A percentile compares a stretch with the other conserved stretches of the same genome.
Evolutionary conservation across 2,329 filamentous ascomycete species (phyloP).

Genomic region (Claviceps sp.): DNA sequence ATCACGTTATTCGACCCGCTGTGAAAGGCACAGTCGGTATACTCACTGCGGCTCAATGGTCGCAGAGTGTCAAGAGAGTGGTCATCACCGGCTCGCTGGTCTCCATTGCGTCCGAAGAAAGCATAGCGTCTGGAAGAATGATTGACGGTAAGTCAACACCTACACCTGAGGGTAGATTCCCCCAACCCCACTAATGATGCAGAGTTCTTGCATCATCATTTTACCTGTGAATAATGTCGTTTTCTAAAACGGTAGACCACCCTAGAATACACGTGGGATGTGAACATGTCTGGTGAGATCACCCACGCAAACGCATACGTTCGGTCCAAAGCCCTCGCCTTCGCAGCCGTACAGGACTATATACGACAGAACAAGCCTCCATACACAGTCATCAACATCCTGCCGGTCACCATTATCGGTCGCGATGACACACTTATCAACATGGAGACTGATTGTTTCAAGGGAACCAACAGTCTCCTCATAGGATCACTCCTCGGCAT

Average conservation of each 20-base stretch:
- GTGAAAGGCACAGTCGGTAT: constrained; percentile 23
- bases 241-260: background rate
- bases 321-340: constrained; percentile 22
- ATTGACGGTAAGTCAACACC: constrained; percentile 1
- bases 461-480: constrained; percentile 21
- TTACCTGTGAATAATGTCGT: too few species aligned
- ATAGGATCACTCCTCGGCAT: constrained; percentile 21
- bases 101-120: constrained; percentile 8
- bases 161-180: too few species aligned
- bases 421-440: constrained; percentile 20
- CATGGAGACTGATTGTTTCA: constrained; percentile 12
- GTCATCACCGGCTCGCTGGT: constrained; percentile 28
- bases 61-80: constrained; percentile 21
- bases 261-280: background rate
- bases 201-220: too few species aligned
- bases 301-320: constrained; percentile 21
- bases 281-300: constrained; percentile 14
- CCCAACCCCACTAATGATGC: background rate
- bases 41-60: constrained; percentile 22
- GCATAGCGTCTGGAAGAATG: background rate
- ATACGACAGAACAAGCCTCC: constrained; percentile 17
- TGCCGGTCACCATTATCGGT: constrained; percentile 24
- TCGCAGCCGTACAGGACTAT: constrained; percentile 20
- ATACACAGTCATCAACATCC: constrained; percentile 23
- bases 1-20: constrained; percentile 16